phyloP scores from a whole-genome alignment of 73 alveolate genomes.

The Durusdinium trenchii region DNA sequence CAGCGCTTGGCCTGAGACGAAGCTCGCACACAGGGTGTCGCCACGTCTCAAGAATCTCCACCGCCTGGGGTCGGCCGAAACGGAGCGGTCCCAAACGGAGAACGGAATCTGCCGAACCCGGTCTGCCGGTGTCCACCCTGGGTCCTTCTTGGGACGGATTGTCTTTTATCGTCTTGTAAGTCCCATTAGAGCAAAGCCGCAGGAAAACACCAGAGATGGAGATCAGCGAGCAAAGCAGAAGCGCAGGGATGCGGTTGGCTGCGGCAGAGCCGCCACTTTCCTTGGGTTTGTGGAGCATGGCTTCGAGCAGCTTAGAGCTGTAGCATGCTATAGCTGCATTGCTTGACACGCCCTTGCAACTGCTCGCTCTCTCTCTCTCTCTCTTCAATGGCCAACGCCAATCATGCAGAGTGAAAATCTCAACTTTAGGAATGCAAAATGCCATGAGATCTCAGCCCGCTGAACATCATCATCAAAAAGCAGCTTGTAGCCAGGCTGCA shows the following conservation, averaged over 20 bases:
- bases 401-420: no score
- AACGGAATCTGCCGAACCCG: neutral
- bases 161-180: neutral
- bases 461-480: neutral
- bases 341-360: no score
- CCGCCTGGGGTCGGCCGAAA: neutral
- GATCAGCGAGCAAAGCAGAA: constrained; percentile 17
- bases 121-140: no score
- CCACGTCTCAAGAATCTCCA: constrained; percentile 57
- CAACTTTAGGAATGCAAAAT: no score
- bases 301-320: no score
- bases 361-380: no score
- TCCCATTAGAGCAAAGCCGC: neutral
- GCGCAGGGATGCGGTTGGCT: constrained; percentile 59
- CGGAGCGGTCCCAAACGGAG: no score
- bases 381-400: no score
- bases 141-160: neutral
- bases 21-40: constrained; percentile 48
- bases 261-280: constrained; percentile 83
- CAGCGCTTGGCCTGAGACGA: constrained; percentile 31
- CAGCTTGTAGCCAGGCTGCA: constrained; percentile 9
- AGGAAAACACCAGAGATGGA: neutral
- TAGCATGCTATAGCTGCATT: no score
- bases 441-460: no score
- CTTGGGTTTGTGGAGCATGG: neutral